Conservation (phyloP, 495 filamentous ascomycete genomes). For the Penicillium maclennaniae region DNA sequence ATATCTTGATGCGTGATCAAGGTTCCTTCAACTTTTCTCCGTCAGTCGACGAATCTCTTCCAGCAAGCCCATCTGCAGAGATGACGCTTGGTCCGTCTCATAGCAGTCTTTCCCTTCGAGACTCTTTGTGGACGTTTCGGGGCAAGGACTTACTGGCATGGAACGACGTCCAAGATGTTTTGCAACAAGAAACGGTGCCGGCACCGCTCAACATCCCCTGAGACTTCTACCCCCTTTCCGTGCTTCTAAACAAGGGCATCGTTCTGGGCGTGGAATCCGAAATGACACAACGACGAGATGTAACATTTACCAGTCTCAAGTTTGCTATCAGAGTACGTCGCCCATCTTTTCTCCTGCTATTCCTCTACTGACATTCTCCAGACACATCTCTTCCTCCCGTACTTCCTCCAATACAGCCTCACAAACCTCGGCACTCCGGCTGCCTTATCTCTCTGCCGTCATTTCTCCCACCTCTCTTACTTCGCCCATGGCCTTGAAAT, state of each 20-base stretch:
- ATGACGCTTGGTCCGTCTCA: slow-evolving; percentile 41
- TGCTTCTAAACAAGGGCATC: slow-evolving; percentile 78
- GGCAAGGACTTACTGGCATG: slow-evolving; percentile 77
- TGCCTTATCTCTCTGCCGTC: slow-evolving; percentile 71
- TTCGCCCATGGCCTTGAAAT: slow-evolving; percentile 92
- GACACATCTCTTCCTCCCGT: slow-evolving; percentile 88
- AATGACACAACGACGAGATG: slow-evolving; percentile 82
- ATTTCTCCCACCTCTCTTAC: slow-evolving; percentile 81
- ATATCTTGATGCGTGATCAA: slow-evolving; percentile 85
- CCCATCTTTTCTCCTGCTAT: neutral
- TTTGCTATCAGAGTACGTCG: slow-evolving; percentile 70
- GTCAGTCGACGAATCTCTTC: slow-evolving; percentile 41
- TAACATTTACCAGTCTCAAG: slow-evolving; percentile 81
- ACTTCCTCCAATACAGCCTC: slow-evolving; percentile 74
- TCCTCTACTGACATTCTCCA: slow-evolving; percentile 32
- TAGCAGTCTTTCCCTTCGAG: slow-evolving; percentile 56
- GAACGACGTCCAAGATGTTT: slow-evolving; percentile 85
- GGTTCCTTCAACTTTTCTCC: slow-evolving; percentile 49
- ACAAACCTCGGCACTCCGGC: slow-evolving; percentile 65
- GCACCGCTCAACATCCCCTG: slow-evolving; percentile 50
- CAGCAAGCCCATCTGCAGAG: slow-evolving; percentile 50
- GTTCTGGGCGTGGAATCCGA: slow-evolving; percentile 89
- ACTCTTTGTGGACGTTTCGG: slow-evolving; percentile 95
- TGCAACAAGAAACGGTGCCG: slow-evolving; percentile 51
- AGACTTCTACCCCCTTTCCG: slow-evolving; percentile 94